Base-by-base conservation (phyloP, 129 eudicot species). In the Solidago caesia region DNA sequence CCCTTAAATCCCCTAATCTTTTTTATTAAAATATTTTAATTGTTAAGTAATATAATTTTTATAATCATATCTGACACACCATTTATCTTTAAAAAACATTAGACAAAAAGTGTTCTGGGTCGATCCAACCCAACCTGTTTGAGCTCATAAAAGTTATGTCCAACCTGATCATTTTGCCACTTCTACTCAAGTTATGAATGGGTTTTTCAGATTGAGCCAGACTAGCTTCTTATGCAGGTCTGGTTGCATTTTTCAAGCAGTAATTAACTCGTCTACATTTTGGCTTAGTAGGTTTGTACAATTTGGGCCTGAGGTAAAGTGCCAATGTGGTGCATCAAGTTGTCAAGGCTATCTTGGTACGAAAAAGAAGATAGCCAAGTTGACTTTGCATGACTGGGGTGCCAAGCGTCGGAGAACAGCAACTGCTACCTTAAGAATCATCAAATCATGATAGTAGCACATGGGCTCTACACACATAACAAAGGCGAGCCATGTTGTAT, bases 261-360 rank as follows among this genome's bases (percentile, higher is more conserved):
- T 16, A 6, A 16, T 33, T 33, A 56, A 56, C 61, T 56, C 61
- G 6, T 56, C 39, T 7, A 45, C 25, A 64, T 64, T 4, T 64
- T 41, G 68, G 46, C 14, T 29, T 14, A 29, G 48, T 79, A 93
- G 98, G 79, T 93, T 93, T 86, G 92, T 88, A 70, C 98, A 93
- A 47, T 93, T 93, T 46, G 97, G 98, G 66, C 83, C 91, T 0
- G 98, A 90, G 78, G 98, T 93, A 2, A 86, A 86, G 87, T 93
- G 98, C 74, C 79, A 86, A 5, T 93, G 97, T 45, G 97, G 97
- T 15, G 92, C 97, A 42, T 64, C 81, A 33, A 90, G 82, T 67
- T 93, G 98, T 73, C 91, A 85, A 79, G 97, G 98, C 51, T 46
- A 46, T 81, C 51, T 46, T 9, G 51, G 51, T 9, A 5, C 51